Evolutionary conservation across 2,329 filamentous ascomycete genomes (phyloP).

Genomic region (Fusarium oligoseptatum): DNA sequence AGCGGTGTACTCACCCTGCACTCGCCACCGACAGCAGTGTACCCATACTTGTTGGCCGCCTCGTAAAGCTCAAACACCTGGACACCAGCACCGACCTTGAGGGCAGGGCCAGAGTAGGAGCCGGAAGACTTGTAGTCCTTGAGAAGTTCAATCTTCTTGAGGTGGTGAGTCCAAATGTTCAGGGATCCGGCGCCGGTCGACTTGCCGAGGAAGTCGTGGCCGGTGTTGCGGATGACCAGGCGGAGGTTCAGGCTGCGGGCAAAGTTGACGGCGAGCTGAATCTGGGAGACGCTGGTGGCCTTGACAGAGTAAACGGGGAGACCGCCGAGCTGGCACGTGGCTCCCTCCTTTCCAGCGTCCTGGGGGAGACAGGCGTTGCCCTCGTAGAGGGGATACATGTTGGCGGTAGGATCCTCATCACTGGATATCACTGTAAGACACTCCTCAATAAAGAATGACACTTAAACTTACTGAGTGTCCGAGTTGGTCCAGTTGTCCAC

Average conservation of each 20-base stretch:
- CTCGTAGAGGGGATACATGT: constrained; percentile 56
- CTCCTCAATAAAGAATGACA: not conserved
- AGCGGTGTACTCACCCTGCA: constrained; percentile 50
- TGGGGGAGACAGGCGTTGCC: constrained; percentile 52
- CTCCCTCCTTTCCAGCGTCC: constrained; percentile 35
- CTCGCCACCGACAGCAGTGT: constrained; percentile 66
- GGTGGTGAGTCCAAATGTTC: constrained; percentile 68
- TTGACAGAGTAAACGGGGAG: constrained; percentile 59
- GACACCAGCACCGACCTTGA: constrained; percentile 68
- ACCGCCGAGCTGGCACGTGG: constrained; percentile 54
- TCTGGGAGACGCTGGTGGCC: constrained; percentile 55
- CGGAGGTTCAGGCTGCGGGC: constrained; percentile 59
- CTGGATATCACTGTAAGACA: constrained; percentile 24
- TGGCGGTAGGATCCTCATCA: constrained; percentile 22
- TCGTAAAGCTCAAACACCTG: constrained; percentile 66
- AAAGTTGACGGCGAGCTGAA: constrained; percentile 62
- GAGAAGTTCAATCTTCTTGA: constrained; percentile 56
- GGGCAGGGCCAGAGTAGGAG: constrained; percentile 59
- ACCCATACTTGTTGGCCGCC: constrained; percentile 59
- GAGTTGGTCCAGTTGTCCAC: constrained; percentile 45
- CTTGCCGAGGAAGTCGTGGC: constrained; percentile 65
- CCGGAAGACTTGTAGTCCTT: constrained; percentile 40
- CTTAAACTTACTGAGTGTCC: constrained; percentile 29
- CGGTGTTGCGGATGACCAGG: constrained; percentile 61
- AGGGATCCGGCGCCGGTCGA: constrained; percentile 70